Percentiles rank a stretch among this genome's conserved stretches.
Conservation (phyloP, 345 rosid genomes). For the Dovyalis caffra region DNA sequence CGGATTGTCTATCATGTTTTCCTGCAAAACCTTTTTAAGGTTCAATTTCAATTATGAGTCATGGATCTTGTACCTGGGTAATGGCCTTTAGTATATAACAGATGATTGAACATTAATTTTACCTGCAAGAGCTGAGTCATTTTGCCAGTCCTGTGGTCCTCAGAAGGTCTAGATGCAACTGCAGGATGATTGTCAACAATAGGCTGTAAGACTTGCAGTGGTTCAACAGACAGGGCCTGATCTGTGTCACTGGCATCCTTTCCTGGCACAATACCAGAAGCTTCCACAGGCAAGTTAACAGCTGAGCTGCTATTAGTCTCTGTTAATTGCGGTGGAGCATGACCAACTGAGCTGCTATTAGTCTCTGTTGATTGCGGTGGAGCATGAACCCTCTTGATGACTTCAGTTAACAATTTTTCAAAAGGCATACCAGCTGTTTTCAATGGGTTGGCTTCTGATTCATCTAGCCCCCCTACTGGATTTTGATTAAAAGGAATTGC, state of each 20-base stretch:
- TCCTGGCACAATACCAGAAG: conserved; percentile 13
- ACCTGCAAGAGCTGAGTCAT: conserved; percentile 95
- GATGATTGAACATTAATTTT: neutral
- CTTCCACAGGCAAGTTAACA: conserved; percentile 14
- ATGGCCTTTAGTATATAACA: too few relatives aligned
- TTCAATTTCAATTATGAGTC: neutral
- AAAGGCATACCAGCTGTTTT: conserved; percentile 40
- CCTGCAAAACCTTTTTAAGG: conserved; percentile 76
- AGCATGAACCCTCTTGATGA: conserved; percentile 43
- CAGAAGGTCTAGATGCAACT: conserved; percentile 45
- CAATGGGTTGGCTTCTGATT: conserved; percentile 26
- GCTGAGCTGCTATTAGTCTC: conserved; percentile 20
- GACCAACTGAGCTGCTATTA: too few relatives aligned
- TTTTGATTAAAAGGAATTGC: conserved; percentile 19
- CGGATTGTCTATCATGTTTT: conserved; percentile 56
- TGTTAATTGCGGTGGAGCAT: conserved; percentile 35
- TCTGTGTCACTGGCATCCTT: conserved; percentile 31
- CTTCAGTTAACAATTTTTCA: conserved; percentile 63
- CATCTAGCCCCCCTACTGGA: neutral
- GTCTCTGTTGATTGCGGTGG: conserved; percentile 31
- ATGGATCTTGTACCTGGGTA: neutral
- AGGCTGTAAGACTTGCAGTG: conserved; percentile 57
- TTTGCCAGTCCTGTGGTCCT: conserved; percentile 60
- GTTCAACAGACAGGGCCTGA: conserved; percentile 65
- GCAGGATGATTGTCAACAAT: conserved; percentile 30